Evolutionary conservation across 1,139 yeast genomes (phyloP).

Genomic region (Yamadazyma aaseri): DNA sequence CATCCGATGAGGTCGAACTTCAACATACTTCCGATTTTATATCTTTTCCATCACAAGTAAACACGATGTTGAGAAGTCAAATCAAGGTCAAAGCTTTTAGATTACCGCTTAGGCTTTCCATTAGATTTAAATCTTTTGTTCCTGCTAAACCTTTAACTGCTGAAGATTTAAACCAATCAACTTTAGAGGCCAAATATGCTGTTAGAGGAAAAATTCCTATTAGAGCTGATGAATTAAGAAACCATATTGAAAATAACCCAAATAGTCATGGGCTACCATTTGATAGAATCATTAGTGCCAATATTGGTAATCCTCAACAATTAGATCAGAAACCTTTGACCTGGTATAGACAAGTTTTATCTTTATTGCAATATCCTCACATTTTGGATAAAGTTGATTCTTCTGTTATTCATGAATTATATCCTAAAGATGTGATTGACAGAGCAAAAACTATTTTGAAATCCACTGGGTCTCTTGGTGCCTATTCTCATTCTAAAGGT

Average conservation of each 20-base stretch:
- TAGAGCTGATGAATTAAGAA: constrained; percentile 80
- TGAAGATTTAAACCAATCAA: constrained; percentile 64
- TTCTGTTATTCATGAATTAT: constrained; percentile 25
- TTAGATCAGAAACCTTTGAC: constrained; percentile 90
- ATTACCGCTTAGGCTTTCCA: not conserved
- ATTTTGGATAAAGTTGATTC: constrained; percentile 39
- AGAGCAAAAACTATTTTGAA: constrained; percentile 64
- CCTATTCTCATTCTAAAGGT: constrained; percentile 93
- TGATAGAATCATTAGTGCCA: constrained; percentile 74
- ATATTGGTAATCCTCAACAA: constrained; percentile 97
- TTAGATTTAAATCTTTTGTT: constrained; percentile 14
- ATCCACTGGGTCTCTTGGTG: constrained; percentile 82
- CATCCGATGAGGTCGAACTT: too few species aligned
- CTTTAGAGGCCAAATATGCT: constrained; percentile 87
- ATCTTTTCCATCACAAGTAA: too few species aligned
- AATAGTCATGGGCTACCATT: constrained; percentile 72
- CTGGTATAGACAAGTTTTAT: constrained; percentile 89
- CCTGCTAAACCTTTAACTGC: constrained; percentile 23
- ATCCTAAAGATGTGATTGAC: constrained; percentile 68
- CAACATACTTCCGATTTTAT: too few species aligned
- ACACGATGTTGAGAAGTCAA: not conserved
- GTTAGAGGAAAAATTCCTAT: constrained; percentile 94
- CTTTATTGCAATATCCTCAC: constrained; percentile 82
- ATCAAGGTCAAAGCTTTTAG: not conserved
- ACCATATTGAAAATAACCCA: constrained; percentile 43